phyloP scores from a whole-genome alignment of 2,329 filamentous ascomycete species.

The Fusarium mexicanum region DNA sequence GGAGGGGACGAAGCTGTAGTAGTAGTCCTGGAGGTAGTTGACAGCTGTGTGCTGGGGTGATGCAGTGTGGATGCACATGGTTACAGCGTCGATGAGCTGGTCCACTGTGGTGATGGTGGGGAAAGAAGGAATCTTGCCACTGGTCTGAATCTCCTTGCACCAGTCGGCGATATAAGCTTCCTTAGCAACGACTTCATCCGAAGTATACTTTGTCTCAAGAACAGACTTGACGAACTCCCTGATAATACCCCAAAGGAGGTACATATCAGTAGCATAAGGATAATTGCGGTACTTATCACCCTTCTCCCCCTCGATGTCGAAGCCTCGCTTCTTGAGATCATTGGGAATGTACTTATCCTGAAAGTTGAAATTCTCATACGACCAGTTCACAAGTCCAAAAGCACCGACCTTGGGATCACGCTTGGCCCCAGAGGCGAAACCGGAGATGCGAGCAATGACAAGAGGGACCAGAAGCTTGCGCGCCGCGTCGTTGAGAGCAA shows the following conservation, averaged over 20 bases:
- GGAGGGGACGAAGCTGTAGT: conserved; percentile 29
- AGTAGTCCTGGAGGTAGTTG: conserved; percentile 34
- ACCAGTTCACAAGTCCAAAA: neutral
- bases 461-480: conserved; percentile 4
- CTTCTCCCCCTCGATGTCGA: conserved; percentile 12
- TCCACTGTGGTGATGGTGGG: conserved; percentile 26
- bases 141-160: conserved; percentile 24
- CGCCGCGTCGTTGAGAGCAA: conserved; percentile 16
- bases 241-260: conserved; percentile 3
- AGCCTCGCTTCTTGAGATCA: conserved; percentile 34
- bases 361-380: conserved; percentile 32
- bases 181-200: neutral
- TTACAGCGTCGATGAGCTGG: conserved; percentile 27
- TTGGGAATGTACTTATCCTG: conserved; percentile 34
- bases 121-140: conserved; percentile 12
- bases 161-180: conserved; percentile 1
- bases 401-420: neutral
- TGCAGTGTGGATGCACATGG: conserved; percentile 33
- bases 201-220: conserved; percentile 16
- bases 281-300: conserved; percentile 29
- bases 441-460: conserved; percentile 19
- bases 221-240: conserved; percentile 21
- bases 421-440: neutral
- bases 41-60: conserved; percentile 28
- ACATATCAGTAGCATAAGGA: conserved; percentile 23